These are phyloP conservation scores for Pyrus betulifolia DNA, from an alignment of 306 rosid species.

Conservation along the genomic window DNA sequence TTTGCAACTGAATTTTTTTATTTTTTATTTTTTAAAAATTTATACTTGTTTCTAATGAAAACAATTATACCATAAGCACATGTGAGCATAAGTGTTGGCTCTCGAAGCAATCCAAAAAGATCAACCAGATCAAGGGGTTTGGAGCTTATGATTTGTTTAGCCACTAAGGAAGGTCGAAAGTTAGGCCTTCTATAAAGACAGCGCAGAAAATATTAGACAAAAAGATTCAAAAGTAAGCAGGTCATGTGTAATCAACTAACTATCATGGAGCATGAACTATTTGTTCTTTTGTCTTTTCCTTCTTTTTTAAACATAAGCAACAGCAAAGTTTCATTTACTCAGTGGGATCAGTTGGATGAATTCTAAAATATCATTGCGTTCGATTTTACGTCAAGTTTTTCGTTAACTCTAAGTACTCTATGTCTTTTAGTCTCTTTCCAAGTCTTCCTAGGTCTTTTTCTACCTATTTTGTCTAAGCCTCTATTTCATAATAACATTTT, in stretches of 20 bases:
- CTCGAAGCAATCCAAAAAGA: not conserved
- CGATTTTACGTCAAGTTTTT: fast-evolving
- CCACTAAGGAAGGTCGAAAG: conserved; percentile 17
- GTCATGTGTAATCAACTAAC: not conserved
- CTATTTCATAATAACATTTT: too few relatives aligned
- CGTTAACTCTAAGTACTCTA: too few relatives aligned
- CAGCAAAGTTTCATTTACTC: too few relatives aligned
- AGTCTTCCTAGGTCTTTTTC: too few relatives aligned
- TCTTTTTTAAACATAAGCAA: not conserved
- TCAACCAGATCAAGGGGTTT: conserved; percentile 15
- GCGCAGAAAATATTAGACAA: not conserved
- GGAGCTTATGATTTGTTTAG: conserved; percentile 5
- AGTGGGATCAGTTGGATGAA: fast-evolving
- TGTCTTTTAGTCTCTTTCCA: too few relatives aligned
- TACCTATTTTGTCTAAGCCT: too few relatives aligned
- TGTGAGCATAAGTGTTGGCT: not conserved
- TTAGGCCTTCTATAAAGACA: not conserved
- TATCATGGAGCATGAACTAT: not conserved
- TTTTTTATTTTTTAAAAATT: too few relatives aligned
- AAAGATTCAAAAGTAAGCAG: not conserved
- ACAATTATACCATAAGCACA: not conserved
- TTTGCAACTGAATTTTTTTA: too few relatives aligned
- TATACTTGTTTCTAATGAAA: not conserved
- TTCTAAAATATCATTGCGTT: fast-evolving
- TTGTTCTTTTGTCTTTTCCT: not conserved